Evolutionary conservation across 495 filamentous ascomycete species (phyloP).

Genomic region (Astrothelium subdiscretum): DNA sequence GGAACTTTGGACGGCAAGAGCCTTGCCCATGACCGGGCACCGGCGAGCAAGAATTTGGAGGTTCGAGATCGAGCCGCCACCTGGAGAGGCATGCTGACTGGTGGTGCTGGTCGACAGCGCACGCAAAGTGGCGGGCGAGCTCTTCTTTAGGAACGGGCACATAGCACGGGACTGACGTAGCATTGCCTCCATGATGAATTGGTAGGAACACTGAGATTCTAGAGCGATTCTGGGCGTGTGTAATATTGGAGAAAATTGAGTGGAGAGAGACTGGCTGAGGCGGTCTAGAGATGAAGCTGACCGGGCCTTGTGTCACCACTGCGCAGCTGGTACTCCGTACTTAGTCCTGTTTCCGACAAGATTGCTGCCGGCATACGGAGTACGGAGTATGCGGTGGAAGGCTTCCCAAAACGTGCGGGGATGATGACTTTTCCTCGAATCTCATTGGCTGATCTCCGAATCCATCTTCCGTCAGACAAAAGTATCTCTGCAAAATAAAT

Average conservation of each 20-base stretch:
- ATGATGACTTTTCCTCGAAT: neutral
- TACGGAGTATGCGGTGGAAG: no score
- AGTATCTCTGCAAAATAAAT: no score
- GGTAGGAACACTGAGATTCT: neutral
- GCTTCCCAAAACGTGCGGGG: neutral
- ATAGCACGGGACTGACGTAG: conserved; percentile 87
- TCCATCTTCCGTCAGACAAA: no score
- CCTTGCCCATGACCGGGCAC: conserved; percentile 98
- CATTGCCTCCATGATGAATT: conserved; percentile 68
- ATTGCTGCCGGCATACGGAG: neutral
- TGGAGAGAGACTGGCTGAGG: no score
- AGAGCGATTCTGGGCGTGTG: neutral
- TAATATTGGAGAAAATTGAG: neutral
- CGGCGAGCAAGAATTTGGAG: conserved; percentile 87
- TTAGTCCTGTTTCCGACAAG: neutral
- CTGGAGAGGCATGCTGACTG: conserved; percentile 50
- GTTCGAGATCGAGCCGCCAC: conserved; percentile 92
- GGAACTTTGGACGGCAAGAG: conserved; percentile 77
- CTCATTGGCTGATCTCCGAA: neutral
- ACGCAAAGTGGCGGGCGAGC: conserved; percentile 77
- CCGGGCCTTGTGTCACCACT: neutral
- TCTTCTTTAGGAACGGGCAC: conserved; percentile 95
- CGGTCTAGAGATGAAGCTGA: no score
- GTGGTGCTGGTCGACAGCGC: conserved; percentile 74
- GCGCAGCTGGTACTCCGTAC: no score